Evolutionary conservation across 179 eudicot species (phyloP), one percentile per base, ranked within the genome.

Genomic region (Beta macrorhiza): DNA sequence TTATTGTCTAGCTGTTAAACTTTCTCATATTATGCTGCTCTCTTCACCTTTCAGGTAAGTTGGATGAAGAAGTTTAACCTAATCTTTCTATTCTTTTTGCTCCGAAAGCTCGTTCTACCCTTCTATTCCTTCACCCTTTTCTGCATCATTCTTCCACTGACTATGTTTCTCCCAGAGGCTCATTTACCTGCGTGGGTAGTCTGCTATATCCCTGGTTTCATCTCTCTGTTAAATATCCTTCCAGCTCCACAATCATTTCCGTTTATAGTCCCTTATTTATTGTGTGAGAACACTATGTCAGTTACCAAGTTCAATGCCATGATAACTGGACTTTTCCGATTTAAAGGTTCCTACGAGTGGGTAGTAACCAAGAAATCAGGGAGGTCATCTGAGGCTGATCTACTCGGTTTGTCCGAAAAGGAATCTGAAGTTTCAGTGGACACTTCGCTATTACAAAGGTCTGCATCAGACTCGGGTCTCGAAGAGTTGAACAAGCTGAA

Each of bases 111-210:
- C 55, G 51, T 86, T 70, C 86, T 86, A 56, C 88, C 88, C 45
- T 86, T 86, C 75, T 86, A 86, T 67, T 86, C 88, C 17, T 86
- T 86, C 83, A 86, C 86, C 49, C 85, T 86, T 16, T 86, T 86
- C 83, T 86, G 88, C 79, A 84, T 86, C 82, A 86, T 86, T 79
- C 86, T 86, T 63, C 88, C 88, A 0, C 59, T 86, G 58, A 86
- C 88, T n/a, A 86, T 86, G 88, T 86, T 86, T 76, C 86, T 86
- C 61, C 86, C 88, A 49, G 88, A 86, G 82, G 86, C 88, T 71
- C 88, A 86, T 78, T 76, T 86, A 65, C 88, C 88, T 49, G 84
- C 82, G 64, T 86, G 88, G 88, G 88, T 86, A 9, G 88, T 86
- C 80, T 86, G 88, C 71, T 86, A 86, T 67, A 83, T 86, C 70